A percentile compares a stretch with the other conserved stretches of the same genome.
These are phyloP conservation scores for Tetradesmus obliquus DNA, from an alignment of 139 green algal genomes.

Conservation along the genomic window DNA sequence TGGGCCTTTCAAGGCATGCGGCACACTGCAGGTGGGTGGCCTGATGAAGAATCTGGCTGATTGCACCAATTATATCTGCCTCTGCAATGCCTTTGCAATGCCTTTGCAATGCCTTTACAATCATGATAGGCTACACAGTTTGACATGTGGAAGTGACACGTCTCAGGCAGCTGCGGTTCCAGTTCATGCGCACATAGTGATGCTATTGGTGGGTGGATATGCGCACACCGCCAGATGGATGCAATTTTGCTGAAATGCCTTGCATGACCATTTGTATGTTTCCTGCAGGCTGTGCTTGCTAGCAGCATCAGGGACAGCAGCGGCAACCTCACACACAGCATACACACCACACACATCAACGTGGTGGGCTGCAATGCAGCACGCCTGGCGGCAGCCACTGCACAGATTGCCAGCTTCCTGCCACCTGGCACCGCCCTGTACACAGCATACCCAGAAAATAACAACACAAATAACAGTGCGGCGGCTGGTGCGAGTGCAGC, in stretches of 20 bases:
- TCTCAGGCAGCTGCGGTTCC: too few species aligned
- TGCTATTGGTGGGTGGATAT: too few species aligned
- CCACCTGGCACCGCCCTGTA: neutral
- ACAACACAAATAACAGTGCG: neutral
- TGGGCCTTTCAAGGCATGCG: neutral
- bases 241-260: too few species aligned
- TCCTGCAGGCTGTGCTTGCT: neutral
- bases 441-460: neutral
- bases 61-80: too few species aligned
- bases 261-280: too few species aligned
- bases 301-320: neutral
- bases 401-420: neutral
- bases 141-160: too few species aligned
- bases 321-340: neutral
- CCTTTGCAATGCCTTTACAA: too few species aligned
- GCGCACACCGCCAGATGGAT: too few species aligned
- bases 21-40: neutral
- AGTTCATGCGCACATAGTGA: too few species aligned
- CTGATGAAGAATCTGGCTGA: too few species aligned
- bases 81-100: too few species aligned
- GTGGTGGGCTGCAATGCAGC: neutral
- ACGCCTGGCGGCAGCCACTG: neutral
- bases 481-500: neutral
- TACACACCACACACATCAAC: neutral
- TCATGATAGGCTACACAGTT: too few species aligned